A percentile compares a stretch with the other conserved stretches of the same genome.
Conservation (phyloP, 345 rosid genomes). For the Luvunga scandens region DNA sequence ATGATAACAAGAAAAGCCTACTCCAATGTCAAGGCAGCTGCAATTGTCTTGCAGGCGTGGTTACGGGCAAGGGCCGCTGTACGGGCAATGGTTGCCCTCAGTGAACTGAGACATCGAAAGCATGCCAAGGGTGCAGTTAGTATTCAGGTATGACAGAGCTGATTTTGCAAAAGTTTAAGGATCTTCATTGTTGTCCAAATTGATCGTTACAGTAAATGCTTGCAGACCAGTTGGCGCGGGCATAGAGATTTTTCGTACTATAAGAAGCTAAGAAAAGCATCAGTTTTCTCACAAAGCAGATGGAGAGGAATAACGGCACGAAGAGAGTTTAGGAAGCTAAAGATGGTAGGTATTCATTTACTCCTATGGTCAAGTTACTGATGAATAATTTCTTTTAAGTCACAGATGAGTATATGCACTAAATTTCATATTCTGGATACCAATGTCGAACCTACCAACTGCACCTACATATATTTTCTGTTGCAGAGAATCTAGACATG, state of each 20-base stretch:
- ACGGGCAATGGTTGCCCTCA: conserved; percentile 50
- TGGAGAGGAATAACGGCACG: conserved; percentile 36
- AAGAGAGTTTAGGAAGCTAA: conserved; percentile 27
- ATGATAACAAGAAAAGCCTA: conserved; percentile 49
- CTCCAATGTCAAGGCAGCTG: conserved; percentile 39
- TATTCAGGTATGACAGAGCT: conserved; percentile 52
- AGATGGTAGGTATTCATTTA: conserved; percentile 35
- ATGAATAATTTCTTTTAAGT: conserved; percentile 3
- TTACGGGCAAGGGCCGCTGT: conserved; percentile 53
- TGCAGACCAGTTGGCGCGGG: conserved; percentile 64
- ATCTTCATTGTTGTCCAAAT: conserved; percentile 11
- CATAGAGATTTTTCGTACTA: conserved; percentile 44
- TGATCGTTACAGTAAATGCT: conserved; percentile 17
- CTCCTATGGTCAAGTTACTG: conserved; percentile 4
- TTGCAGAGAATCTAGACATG: neutral
- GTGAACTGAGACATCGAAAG: conserved; percentile 34
- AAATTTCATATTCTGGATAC: neutral
- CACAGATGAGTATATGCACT: neutral
- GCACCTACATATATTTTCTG: neutral
- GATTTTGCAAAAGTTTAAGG: conserved; percentile 1
- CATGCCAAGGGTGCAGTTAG: conserved; percentile 41
- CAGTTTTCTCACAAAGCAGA: conserved; percentile 40
- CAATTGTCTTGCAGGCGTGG: conserved; percentile 60
- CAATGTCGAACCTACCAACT: neutral
- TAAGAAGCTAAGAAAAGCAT: conserved; percentile 41